phyloP scores from a whole-genome alignment of 129 eudicot genomes.

The Centella asiatica region DNA sequence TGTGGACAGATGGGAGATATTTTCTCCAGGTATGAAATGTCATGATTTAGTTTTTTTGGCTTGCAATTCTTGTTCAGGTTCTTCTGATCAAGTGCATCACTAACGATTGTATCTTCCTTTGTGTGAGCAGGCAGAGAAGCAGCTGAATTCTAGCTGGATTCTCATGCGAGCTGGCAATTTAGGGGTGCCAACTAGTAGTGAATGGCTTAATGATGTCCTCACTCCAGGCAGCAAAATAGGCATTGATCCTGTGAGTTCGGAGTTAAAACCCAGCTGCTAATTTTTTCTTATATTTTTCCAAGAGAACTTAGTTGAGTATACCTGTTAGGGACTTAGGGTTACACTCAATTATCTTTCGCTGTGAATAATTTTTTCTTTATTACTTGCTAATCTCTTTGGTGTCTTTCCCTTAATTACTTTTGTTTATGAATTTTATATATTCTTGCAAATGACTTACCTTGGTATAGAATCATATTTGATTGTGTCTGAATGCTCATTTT shows the following conservation, averaged over 20 bases:
- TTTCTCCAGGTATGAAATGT: conserved; percentile 66
- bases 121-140: conserved; percentile 71
- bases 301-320: neutral
- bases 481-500: conserved; percentile 43
- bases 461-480: neutral
- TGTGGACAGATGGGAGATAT: conserved; percentile 97
- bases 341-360: too few species aligned
- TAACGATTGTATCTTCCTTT: neutral
- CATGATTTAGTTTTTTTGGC: neutral
- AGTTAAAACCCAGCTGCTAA: conserved; percentile 5
- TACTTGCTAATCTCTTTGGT: neutral
- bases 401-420: neutral
- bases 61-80: neutral
- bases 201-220: conserved; percentile 78
- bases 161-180: conserved; percentile 91
- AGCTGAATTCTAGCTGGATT: conserved; percentile 76
- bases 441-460: neutral
- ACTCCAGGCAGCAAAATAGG: conserved; percentile 89
- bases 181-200: conserved; percentile 80
- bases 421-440: neutral
- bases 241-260: conserved; percentile 97
- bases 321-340: neutral
- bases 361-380: too few species aligned
- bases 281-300: neutral
- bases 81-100: neutral